Conservation (phyloP, 208 protist species). For the Trypanosoma theileri region DNA sequence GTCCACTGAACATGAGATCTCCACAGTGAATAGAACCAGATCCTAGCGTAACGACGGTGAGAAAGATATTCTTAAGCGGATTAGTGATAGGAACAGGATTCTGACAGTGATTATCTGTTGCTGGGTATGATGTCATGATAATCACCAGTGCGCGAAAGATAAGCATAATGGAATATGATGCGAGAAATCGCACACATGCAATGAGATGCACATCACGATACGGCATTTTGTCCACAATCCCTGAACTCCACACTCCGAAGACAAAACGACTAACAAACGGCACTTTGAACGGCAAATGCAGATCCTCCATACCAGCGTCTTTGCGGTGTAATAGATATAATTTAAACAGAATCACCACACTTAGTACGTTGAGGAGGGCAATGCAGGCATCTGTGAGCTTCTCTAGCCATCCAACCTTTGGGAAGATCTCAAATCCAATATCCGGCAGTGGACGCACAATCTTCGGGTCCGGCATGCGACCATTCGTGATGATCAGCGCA, state of each 20-base stretch:
- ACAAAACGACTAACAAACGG: conserved; percentile 34
- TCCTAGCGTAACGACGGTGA: conserved; percentile 81
- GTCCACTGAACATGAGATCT: conserved; percentile 89
- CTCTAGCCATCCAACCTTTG: conserved; percentile 47
- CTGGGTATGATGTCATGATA: conserved; percentile 75
- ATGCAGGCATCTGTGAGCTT: conserved; percentile 60
- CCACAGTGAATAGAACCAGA: conserved; percentile 84
- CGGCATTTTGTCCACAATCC: not conserved
- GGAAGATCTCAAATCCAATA: conserved; percentile 64
- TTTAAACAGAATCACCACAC: conserved; percentile 50
- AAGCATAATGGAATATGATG: conserved; percentile 62
- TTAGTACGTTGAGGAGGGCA: conserved; percentile 42
- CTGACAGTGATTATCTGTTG: conserved; percentile 84
- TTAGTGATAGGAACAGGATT: conserved; percentile 58
- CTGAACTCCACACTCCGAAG: conserved; percentile 45
- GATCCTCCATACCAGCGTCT: conserved; percentile 22
- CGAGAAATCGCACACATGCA: conserved; percentile 69
- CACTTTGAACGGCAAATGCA: conserved; percentile 25
- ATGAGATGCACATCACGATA: conserved; percentile 36
- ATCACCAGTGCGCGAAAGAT: conserved; percentile 75
- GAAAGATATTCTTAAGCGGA: conserved; percentile 67
- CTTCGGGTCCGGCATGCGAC: conserved; percentile 75
- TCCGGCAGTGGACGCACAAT: conserved; percentile 66
- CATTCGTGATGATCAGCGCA: conserved; percentile 68
- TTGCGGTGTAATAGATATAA: conserved; percentile 64